Percentiles rank a stretch among this genome's conserved stretches.
These are phyloP conservation scores for Malbranchea zuffiana DNA, from an alignment of 2,329 filamentous ascomycete species.

Conservation along the genomic window DNA sequence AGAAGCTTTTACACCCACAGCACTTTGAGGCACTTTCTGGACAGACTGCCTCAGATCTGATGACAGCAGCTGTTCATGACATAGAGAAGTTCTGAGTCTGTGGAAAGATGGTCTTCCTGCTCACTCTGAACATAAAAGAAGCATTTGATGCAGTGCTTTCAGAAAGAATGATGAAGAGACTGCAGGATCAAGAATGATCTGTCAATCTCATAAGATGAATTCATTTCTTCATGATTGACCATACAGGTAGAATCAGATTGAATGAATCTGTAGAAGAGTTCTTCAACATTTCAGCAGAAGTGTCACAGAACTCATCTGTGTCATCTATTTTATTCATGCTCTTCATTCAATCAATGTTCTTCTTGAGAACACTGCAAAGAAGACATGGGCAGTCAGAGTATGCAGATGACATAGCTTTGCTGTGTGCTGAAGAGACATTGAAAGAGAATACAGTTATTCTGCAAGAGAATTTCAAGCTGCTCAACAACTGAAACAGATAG, in stretches of 20 bases:
- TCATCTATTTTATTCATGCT: conserved; percentile 6
- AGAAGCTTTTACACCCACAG: conserved; percentile 16
- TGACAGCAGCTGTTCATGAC: conserved; percentile 1
- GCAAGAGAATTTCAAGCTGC: not conserved
- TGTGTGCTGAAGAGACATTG: not conserved
- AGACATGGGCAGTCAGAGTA: not conserved
- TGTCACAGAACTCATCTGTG: conserved; percentile 5
- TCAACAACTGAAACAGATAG: not conserved
- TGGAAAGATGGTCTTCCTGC: not conserved
- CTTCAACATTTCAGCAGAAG: not conserved
- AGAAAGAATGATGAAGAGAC: conserved; percentile 2
- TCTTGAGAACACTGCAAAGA: not conserved
- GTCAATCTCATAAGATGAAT: conserved; percentile 6
- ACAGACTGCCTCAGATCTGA: conserved; percentile 4
- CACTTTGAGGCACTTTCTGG: conserved; percentile 17
- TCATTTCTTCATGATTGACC: not conserved
- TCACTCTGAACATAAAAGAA: conserved; percentile 9
- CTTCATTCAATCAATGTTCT: conserved; percentile 1
- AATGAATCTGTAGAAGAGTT: not conserved
- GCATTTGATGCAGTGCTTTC: conserved; percentile 11
- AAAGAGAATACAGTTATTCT: conserved; percentile 1
- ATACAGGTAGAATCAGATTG: not conserved
- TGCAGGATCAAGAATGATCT: conserved; percentile 2
- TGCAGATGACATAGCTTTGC: conserved; percentile 4
- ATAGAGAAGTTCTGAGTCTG: conserved; percentile 1